These are phyloP conservation scores for Trametes maxima DNA, from an alignment of 768 basidiomycete species.

Conservation along the genomic window DNA sequence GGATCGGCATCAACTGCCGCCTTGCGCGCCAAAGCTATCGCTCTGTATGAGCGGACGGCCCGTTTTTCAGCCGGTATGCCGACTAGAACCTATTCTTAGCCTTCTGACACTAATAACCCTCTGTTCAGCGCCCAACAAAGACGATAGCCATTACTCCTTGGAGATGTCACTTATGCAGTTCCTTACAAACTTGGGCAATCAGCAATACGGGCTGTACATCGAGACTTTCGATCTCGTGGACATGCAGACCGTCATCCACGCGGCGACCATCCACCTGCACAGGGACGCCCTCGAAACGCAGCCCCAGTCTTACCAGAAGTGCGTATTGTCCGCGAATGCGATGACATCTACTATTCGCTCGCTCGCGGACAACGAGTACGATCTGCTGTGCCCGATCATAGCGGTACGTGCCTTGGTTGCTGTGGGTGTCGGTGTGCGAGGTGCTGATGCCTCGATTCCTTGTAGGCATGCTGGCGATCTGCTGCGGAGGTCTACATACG, in stretches of 20 bases:
- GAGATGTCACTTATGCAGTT: constrained; percentile 51
- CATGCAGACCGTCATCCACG: constrained; percentile 52
- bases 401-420: constrained; percentile 42
- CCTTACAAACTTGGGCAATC: constrained; percentile 38
- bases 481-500: constrained; percentile 44
- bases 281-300: constrained; percentile 40
- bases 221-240: constrained; percentile 45
- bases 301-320: constrained; percentile 37
- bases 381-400: constrained; percentile 55
- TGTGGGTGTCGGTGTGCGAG: background rate
- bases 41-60: constrained; percentile 55
- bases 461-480: constrained; percentile 43
- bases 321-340: constrained; percentile 46
- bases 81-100: background rate
- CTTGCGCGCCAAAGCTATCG: constrained; percentile 53
- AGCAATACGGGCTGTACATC: constrained; percentile 28
- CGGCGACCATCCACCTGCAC: constrained; percentile 54
- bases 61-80: constrained; percentile 45
- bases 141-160: constrained; percentile 39
- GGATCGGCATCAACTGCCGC: constrained; percentile 24
- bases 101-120: constrained; percentile 11
- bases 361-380: constrained; percentile 52
- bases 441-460: background rate
- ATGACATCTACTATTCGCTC: constrained; percentile 49
- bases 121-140: constrained; percentile 31